Evolutionary conservation across 345 rosid genomes (phyloP), one percentile per base, ranked within the genome.

Genomic region (Eucalyptus erythrocorys): DNA sequence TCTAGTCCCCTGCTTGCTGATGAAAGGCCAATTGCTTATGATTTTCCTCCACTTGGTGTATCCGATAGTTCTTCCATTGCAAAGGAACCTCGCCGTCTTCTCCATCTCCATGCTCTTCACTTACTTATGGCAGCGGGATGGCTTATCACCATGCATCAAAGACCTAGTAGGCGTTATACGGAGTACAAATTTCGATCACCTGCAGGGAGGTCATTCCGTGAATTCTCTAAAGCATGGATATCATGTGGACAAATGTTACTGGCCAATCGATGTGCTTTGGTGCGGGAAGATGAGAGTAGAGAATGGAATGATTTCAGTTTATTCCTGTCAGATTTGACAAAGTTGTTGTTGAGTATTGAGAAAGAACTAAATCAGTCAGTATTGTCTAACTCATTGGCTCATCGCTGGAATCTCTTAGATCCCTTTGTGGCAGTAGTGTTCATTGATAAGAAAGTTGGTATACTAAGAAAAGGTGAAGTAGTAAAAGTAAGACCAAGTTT

Each of bases 371-470:
- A 92, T 89, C 91, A 88, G 19, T 87, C 92, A 86, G 92, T 91
- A 88, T 89, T 89, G 91, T 89, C 86, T n/a, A 86, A 87, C 89
- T 89, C 91, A 32, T 92, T 96, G 91, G 95, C 95, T 88, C 95
- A 90, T 90, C 90, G 87, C 87, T 97, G 99, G 99, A 93, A 89
- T 90, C 87, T 94, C 71, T 93, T 97, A 89, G 98, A 97, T 91
- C 99, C 99, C 89, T 97, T 97, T 93, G 97, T 97, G 87, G 93
- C 91, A 88, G 97, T 89, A 91, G 93, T 96, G 85, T 96, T 94
- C 91, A 91, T 96, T 91, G 93, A 94, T 76, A 96, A 94, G 93
- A 95, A 96, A 94, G 91, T 96, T 89, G 96, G 95, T 86, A 91
- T 91, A 45, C 92, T 97, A 91, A 97, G 96, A 92, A 97, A 93